Conservation (phyloP, 1,284 basidiomycete species). For the Erythrobasidium hasegawianum region DNA sequence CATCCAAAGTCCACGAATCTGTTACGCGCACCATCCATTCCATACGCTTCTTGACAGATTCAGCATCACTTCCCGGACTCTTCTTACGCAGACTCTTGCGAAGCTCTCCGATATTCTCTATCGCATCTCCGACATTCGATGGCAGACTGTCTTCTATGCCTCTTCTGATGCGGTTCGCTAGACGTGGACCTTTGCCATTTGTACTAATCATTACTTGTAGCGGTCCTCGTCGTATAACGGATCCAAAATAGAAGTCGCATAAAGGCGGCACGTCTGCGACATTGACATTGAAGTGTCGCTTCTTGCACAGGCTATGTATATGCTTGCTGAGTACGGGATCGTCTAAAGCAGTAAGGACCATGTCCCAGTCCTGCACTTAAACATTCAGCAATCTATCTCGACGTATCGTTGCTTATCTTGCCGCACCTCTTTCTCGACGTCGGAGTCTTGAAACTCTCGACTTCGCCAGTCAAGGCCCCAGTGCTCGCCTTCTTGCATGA, state of each 20-base stretch:
- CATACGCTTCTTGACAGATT: conserved; percentile 73
- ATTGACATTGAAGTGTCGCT: conserved; percentile 77
- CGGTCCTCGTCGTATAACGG: conserved; percentile 83
- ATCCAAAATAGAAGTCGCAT: conserved; percentile 99
- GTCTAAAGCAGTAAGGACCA: conserved; percentile 94
- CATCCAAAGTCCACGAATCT: conserved; percentile 75
- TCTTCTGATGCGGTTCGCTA: conserved; percentile 76
- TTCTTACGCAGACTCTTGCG: conserved; percentile 64
- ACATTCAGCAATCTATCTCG: not conserved
- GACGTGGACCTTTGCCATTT: conserved; percentile 85
- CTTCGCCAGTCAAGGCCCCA: conserved; percentile 65
- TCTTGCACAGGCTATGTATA: conserved; percentile 70
- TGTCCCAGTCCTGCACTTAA: conserved; percentile 57
- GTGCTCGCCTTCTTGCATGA: not conserved
- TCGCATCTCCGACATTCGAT: conserved; percentile 69
- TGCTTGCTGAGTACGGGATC: conserved; percentile 59
- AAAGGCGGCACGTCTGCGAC: conserved; percentile 88
- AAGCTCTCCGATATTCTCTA: conserved; percentile 72
- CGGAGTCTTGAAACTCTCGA: conserved; percentile 61
- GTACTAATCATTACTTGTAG: conserved; percentile 95
- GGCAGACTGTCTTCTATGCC: conserved; percentile 68
- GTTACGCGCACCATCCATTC: conserved; percentile 91
- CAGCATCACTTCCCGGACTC: conserved; percentile 69
- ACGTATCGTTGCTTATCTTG: conserved; percentile 37
- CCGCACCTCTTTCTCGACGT: conserved; percentile 47